Base-by-base conservation (phyloP, 1,284 basidiomycete genomes). In the Tranzscheliella williamsii region DNA sequence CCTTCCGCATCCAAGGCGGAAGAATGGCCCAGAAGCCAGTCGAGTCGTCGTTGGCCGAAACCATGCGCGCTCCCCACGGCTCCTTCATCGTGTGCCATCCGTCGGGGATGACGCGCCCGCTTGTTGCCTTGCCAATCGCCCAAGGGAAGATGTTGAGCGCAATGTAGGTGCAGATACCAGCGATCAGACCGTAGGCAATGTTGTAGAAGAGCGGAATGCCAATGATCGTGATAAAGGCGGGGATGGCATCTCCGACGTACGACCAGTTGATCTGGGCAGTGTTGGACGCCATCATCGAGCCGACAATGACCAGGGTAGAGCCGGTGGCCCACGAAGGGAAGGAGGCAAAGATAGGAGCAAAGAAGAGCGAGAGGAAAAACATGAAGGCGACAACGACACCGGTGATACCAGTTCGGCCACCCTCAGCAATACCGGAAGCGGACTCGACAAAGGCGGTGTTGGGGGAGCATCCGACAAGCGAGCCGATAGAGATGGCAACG, bases 281-380 rank as follows among this genome's bases (percentile, higher is more conserved):
- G 72, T 90, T 91, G 71, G 86, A 84, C 73, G 90, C 89, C 90
- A 93, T 93, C 75, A 92, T 81, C 21, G 87, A 88, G 20, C 90
- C 90, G 29, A 91, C 90, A 53, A 93, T 87, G 53, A 90, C 84
- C 37, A 93, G 81, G 4, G 90, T 89, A 50, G 89, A 87, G 5
- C 90, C 90, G 0, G 90, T 93, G 1, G 90, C 90, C 88, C 90
- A 93, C 0, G 85, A 71, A 0, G 90, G 90, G 57, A 93, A 89
- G 16, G 86, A 88, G 15, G 89, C 87, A 64, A 93, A 91, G 72
- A 93, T 88, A 4, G 90, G 90, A 11, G 90, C 85, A 71, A 93
- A 93, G 83, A 93, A 93, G 52, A 92, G 82, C 4, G 85, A 88
- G 49, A 92, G 79, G 78, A 92, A 88, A 83, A 93, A 92, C 70